Percentiles rank a stretch among this genome's conserved stretches.
These are phyloP conservation scores for Fusarium algeriense DNA, from an alignment of 2,329 filamentous ascomycete genomes.

Conservation along the genomic window DNA sequence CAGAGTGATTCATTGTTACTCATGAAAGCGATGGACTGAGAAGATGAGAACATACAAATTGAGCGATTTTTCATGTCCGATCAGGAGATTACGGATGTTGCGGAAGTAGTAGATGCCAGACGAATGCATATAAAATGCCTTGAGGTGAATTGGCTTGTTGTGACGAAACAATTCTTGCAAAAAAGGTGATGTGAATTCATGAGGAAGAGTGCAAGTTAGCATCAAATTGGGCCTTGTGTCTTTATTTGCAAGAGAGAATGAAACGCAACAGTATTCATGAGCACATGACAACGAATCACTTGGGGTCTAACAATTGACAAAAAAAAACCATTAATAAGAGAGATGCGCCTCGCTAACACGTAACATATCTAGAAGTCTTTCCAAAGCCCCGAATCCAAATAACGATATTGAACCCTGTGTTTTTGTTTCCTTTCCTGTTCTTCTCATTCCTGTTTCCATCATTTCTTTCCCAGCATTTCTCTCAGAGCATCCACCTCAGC, in stretches of 20 bases:
- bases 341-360: constrained; percentile 26
- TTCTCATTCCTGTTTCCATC: constrained; percentile 35
- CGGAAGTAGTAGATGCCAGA: not conserved
- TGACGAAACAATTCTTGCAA: not conserved
- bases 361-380: constrained; percentile 23
- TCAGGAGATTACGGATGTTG: not conserved
- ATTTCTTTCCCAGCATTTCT: constrained; percentile 58
- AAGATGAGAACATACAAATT: not conserved
- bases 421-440: not conserved
- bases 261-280: constrained; percentile 46
- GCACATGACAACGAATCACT: not conserved
- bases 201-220: not conserved
- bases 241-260: constrained; percentile 43
- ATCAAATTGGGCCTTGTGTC: too few species aligned
- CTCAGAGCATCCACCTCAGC: constrained; percentile 73
- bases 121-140: not conserved
- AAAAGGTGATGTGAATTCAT: not conserved
- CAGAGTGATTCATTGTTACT: constrained; percentile 47
- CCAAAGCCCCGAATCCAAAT: constrained; percentile 26
- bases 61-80: not conserved
- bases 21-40: not conserved
- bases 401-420: not conserved
- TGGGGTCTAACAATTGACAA: constrained; percentile 4
- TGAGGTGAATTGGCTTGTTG: not conserved
- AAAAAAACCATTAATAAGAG: constrained; percentile 2